phyloP scores from a whole-genome alignment of 2,329 filamentous ascomycete genomes.

The Neoarthrinium moseri region DNA sequence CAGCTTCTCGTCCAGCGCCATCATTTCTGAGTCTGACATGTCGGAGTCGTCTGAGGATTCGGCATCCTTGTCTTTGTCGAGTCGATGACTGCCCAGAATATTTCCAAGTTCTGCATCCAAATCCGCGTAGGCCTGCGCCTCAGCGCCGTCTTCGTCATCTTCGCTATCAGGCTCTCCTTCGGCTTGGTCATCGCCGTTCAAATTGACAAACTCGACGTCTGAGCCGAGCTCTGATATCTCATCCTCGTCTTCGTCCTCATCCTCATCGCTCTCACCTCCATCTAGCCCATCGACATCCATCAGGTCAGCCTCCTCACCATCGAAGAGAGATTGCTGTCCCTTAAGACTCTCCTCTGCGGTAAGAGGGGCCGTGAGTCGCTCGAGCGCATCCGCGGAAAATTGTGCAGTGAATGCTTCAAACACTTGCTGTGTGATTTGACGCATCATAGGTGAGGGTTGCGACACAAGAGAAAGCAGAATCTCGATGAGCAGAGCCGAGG shows the following conservation, averaged over 20 bases:
- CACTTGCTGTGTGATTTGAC: slow-evolving; percentile 83
- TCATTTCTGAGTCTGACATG: slow-evolving; percentile 83
- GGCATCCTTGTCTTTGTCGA: slow-evolving; percentile 58
- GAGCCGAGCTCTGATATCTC: slow-evolving; percentile 35
- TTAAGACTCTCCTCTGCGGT: slow-evolving; percentile 75
- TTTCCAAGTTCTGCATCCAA: slow-evolving; percentile 75
- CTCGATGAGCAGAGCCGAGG: slow-evolving; percentile 76
- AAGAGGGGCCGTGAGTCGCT: slow-evolving; percentile 66
- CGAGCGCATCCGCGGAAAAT: slow-evolving; percentile 71
- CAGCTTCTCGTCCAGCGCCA: slow-evolving; percentile 64
- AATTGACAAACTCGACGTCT: slow-evolving; percentile 39
- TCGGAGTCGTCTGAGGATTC: slow-evolving; percentile 67
- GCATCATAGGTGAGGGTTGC: slow-evolving; percentile 79
- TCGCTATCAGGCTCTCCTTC: slow-evolving; percentile 39
- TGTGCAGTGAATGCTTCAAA: slow-evolving; percentile 79
- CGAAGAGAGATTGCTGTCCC: slow-evolving; percentile 85
- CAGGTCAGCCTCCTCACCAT: slow-evolving; percentile 62
- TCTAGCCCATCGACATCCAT: slow-evolving; percentile 39
- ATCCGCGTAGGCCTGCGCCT: slow-evolving; percentile 45
- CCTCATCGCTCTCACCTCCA: slow-evolving; percentile 37
- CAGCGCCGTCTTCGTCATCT: slow-evolving; percentile 33
- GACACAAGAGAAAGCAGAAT: slow-evolving; percentile 88
- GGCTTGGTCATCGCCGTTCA: slow-evolving; percentile 39
- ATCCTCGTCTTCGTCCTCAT: slow-evolving; percentile 38
- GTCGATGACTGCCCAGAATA: slow-evolving; percentile 70